Evolutionary conservation across 208 protist species (phyloP), one percentile per base, ranked within the genome.

Genomic region (Strigomonas culicis): DNA sequence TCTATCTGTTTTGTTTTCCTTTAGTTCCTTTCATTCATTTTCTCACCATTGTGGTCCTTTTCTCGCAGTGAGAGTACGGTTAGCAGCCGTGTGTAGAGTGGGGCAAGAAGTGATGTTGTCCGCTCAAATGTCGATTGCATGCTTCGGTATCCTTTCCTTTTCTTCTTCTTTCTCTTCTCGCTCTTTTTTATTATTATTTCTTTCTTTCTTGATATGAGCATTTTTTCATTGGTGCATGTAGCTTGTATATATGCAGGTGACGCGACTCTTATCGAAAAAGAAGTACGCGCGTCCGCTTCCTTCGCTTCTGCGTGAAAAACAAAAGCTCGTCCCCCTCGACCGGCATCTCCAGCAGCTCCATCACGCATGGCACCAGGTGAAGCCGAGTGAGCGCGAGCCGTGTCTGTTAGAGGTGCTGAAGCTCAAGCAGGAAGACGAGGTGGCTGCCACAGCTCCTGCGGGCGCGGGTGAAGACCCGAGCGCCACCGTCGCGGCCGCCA

Each of bases 171-270:
- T 53, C 22, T 63, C 24, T 24, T 57, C 30, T 19, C 1, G 62
- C 43, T 49, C 4, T 47, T 70, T 11, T 57, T 51, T 55, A 61
- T 68, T 58, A 57, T 53, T 64, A 66, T 62, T 36, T 51, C 13
- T 59, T 39, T 55, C 31, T 55, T 39, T 60, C 63, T 39, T 30
- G 25, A 17, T 51, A 59, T 25, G 39, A 46, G 1, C 39, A 39
- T 13, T 32, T 51, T 17, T 39, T 21, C 36, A n/a, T 36, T n/a
- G n/a, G n/a, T n/a, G n/a, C n/a, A n/a, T n/a, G n/a, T n/a, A n/a
- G n/a, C n/a, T n/a, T n/a, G n/a, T n/a, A n/a, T 52, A 19, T 32
- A 32, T 55, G 27, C 3, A 39, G 32, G n/a, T 59, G 3, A 43
- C 21, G 13, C 25, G 30, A 59, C 15, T 41, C 1, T 15, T 43